phyloP scores from a whole-genome alignment of 371 early-diverging fungal genomes.

The Lichtheimia corymbifera region DNA sequence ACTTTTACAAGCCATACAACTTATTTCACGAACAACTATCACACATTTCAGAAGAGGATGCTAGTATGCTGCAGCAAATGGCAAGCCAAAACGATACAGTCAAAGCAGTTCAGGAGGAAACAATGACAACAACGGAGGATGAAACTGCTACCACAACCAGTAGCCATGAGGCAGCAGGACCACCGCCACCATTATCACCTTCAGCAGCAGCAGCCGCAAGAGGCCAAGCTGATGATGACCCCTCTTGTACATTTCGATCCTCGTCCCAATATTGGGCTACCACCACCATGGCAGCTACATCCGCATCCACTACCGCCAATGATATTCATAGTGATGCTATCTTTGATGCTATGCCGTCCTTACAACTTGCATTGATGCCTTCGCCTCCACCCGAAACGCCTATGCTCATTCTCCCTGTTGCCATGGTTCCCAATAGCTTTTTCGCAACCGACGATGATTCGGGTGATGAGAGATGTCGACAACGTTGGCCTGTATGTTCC shows the following conservation, averaged over 20 bases:
- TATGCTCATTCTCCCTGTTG: conserved; percentile 14
- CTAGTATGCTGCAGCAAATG: conserved; percentile 19
- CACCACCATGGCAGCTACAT: conserved; percentile 5
- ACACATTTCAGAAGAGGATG: conserved; percentile 28
- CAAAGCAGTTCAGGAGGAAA: conserved; percentile 4
- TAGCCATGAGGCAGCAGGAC: conserved; percentile 3
- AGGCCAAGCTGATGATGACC: background rate
- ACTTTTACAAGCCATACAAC: conserved; percentile 23
- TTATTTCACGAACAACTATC: conserved; percentile 23
- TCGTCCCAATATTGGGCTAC: conserved; percentile 17
- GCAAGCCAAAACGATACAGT: conserved; percentile 10
- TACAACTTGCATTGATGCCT: conserved; percentile 20
- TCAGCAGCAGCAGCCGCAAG: too few relatives aligned
- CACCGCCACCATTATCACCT: background rate
- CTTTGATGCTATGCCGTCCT: conserved; percentile 18
- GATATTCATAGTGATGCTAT: conserved; percentile 5
- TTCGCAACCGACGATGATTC: conserved; percentile 1
- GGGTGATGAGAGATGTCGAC: background rate
- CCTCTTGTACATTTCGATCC: conserved; percentile 11
- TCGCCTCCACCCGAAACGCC: conserved; percentile 21
- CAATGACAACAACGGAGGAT: conserved; percentile 1
- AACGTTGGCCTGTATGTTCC: conserved; percentile 8
- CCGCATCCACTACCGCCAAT: conserved; percentile 1
- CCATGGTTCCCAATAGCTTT: conserved; percentile 4
- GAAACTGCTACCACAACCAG: background rate